Conservation (phyloP, 306 rosid genomes). For the Inga leiocalycina region DNA sequence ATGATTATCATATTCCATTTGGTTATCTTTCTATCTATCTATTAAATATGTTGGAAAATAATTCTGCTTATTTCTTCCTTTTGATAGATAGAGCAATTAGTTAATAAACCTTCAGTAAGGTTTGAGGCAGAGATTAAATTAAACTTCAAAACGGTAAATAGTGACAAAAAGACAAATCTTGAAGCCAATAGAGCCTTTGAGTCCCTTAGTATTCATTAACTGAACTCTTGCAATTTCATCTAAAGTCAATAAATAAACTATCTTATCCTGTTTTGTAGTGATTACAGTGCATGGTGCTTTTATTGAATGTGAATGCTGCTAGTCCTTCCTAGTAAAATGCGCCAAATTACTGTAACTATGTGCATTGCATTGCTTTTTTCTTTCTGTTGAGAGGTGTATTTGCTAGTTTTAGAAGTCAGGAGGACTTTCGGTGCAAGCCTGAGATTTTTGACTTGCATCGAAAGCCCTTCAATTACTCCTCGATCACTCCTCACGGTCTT, state of each 20-base stretch:
- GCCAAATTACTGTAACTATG: conserved; percentile 1
- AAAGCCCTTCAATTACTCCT: no score
- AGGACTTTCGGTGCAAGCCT: no score
- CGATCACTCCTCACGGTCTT: no score
- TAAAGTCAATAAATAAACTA: not conserved
- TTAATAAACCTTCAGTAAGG: not conserved
- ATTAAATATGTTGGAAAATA: not conserved
- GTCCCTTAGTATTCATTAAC: not conserved
- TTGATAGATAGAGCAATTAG: not conserved
- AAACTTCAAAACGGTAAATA: not conserved
- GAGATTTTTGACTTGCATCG: no score
- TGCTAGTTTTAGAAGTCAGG: not conserved
- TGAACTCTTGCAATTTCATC: not conserved
- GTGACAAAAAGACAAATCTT: not conserved
- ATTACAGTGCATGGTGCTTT: not conserved
- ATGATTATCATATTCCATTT: not conserved
- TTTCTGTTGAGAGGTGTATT: not conserved
- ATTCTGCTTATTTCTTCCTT: not conserved
- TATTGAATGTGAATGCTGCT: not conserved
- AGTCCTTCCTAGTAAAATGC: not conserved
- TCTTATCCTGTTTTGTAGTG: not conserved
- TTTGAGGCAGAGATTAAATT: not conserved
- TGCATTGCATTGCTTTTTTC: not conserved
- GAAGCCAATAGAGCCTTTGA: not conserved
- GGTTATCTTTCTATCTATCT: not conserved